phyloP scores from a whole-genome alignment of 176 grass and related monocot genomes.

The Melocanna baccifera region DNA sequence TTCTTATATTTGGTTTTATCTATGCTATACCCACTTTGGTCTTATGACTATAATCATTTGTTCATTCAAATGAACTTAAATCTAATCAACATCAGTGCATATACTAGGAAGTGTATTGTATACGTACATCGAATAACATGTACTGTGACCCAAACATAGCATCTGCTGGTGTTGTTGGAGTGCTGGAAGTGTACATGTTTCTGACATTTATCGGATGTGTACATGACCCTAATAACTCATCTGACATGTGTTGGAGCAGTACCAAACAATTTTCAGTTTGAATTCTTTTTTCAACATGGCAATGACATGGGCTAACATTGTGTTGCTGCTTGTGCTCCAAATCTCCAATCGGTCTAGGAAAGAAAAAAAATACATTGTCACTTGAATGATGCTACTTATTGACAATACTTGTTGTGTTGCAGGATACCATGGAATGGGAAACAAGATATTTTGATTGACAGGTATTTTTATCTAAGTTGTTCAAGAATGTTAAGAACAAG shows the following conservation, averaged over 20 bases:
- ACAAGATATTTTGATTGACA: constrained; percentile 94
- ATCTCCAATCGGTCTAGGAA: constrained; percentile 14
- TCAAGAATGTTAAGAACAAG: constrained; percentile 24
- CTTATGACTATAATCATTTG: background rate
- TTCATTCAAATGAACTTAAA: constrained; percentile 21
- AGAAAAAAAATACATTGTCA: background rate
- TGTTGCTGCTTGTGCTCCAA: background rate
- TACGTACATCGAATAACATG: background rate
- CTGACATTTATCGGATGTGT: background rate
- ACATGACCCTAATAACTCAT: background rate
- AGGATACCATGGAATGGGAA: constrained; percentile 99
- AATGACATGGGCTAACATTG: background rate
- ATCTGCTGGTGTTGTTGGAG: background rate
- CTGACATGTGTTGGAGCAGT: background rate
- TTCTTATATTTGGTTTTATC: constrained; percentile 2
- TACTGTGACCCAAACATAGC: constrained; percentile 7
- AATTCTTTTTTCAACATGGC: background rate
- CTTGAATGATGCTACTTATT: constrained; percentile 15
- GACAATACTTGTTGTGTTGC: constrained; percentile 3
- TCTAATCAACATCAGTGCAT: background rate
- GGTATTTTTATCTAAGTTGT: constrained; percentile 42
- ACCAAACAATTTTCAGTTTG: background rate
- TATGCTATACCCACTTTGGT: background rate
- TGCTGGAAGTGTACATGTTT: background rate
- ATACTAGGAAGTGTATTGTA: background rate